Base-by-base conservation (phyloP, 352 stramenopile genomes). In the Phytophthora nicotianae region DNA sequence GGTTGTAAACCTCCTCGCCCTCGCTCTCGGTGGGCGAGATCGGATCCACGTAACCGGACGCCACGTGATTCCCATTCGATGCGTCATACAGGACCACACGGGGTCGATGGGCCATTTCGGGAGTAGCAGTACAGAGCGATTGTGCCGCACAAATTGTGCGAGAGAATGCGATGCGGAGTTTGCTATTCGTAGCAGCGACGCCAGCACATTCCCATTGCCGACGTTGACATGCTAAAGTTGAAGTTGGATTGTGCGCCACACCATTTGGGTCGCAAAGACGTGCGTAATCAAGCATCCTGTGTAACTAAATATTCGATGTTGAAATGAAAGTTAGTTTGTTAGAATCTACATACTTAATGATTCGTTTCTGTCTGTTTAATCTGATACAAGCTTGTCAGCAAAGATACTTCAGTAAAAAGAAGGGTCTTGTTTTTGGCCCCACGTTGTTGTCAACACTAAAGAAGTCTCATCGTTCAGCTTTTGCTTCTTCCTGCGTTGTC, bases 11-110 rank as follows among this genome's bases (percentile, higher is more conserved):
- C 59, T 65, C 56, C 41, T 62, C 58, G 6, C 51, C 48, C 38
- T 65, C 65, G 19, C 61, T 74, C 42, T 74, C 65, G 0, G 60
- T 70, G 5, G 65, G 65, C 16, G 65, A 70, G 46, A 60, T 35
- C 9, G 58, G 57, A 14, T 70, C 65, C 20, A 53, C 61, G 21
- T 70, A 74, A 17, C 54, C 50, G 4, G 60, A 63, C 10, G 48
- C 50, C 35, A 40, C 26, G 20, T 46, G 59, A 20, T 46, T 62
- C 9, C 46, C 60, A 41, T 45, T 53, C 20, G n/a, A 9, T 17
- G 21, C 26, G 10, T 66, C 60, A 24, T 74, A 74, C 13, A 74
- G 49, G 20, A 74, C 65, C 17, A 74, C 27, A 9, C 40, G 60
- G 17, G 65, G 60, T 7, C 50, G 65, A 27, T 37, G 35, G 7